A percentile compares a stretch with the other conserved stretches of the same genome.
Conservation (phyloP, 768 basidiomycete genomes). For the Trametes cubensis region DNA sequence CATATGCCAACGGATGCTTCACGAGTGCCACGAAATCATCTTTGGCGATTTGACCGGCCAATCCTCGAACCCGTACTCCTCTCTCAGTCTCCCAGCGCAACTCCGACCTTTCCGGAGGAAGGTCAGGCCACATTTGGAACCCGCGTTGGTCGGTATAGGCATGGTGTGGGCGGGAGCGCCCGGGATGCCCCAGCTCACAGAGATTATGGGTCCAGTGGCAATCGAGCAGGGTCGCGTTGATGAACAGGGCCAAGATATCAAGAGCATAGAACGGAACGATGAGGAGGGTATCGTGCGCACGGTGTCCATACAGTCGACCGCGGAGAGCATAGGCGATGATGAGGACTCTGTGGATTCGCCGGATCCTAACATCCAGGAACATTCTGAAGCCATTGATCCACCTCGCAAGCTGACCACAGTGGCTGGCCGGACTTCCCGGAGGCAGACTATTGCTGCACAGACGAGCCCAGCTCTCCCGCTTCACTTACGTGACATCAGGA, state of each 20-base stretch:
- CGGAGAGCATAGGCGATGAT: slow-evolving; percentile 34
- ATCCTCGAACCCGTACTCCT: slow-evolving; percentile 66
- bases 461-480: slow-evolving; percentile 75
- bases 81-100: slow-evolving; percentile 51
- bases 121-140: slow-evolving; percentile 71
- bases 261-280: slow-evolving; percentile 51
- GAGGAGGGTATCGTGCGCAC: slow-evolving; percentile 41
- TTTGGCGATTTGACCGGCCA: slow-evolving; percentile 83
- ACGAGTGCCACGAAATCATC: slow-evolving; percentile 94
- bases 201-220: slow-evolving; percentile 79
- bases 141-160: slow-evolving; percentile 84
- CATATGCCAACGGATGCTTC: slow-evolving; percentile 89
- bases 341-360: slow-evolving; percentile 48
- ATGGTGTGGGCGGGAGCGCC: slow-evolving; percentile 76
- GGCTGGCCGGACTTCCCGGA: slow-evolving; percentile 21
- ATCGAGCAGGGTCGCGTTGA: slow-evolving; percentile 86
- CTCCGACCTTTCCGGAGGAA: slow-evolving; percentile 58
- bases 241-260: slow-evolving; percentile 54
- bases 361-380: slow-evolving; percentile 34
- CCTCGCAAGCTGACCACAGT: background rate
- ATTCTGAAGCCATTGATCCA: background rate
- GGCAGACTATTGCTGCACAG: slow-evolving; percentile 64
- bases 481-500: slow-evolving; percentile 54
- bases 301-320: slow-evolving; percentile 31
- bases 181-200: slow-evolving; percentile 73